Evolutionary conservation across 352 stramenopile species (phyloP).

Genomic region (Pythium aquatile): DNA sequence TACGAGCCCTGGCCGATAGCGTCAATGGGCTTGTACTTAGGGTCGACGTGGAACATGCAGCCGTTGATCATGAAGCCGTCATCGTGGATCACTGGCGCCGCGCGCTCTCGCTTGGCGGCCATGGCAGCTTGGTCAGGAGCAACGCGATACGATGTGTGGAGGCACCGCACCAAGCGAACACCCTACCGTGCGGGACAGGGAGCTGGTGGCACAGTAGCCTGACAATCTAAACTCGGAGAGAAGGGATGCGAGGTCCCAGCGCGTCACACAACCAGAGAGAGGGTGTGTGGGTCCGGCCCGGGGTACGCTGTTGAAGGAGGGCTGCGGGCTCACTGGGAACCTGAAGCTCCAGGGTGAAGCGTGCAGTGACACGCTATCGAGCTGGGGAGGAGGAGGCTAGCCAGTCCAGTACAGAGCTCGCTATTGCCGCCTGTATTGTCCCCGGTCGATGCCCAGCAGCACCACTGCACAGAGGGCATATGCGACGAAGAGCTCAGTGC

Average conservation of each 20-base stretch:
- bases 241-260: conserved; percentile 5
- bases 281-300: background rate
- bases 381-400: background rate
- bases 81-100: conserved; percentile 56
- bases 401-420: background rate
- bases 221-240: conserved; percentile 8
- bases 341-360: background rate
- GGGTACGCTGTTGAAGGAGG: background rate
- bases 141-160: conserved; percentile 25
- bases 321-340: background rate
- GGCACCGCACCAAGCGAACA: conserved; percentile 3
- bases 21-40: conserved; percentile 82
- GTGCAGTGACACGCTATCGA: conserved; percentile 3
- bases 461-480: conserved; percentile 1
- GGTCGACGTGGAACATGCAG: conserved; percentile 76
- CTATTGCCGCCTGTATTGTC: background rate
- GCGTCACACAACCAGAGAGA: background rate
- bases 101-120: conserved; percentile 57
- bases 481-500: conserved; percentile 4
- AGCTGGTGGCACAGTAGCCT: background rate
- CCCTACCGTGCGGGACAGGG: background rate
- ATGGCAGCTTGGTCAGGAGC: conserved; percentile 12
- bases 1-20: conserved; percentile 93
- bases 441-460: background rate
- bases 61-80: conserved; percentile 83